Percentiles rank a stretch among this genome's conserved stretches.
phyloP scores from a whole-genome alignment of 2,329 filamentous ascomycete species.

The Moelleriella libera region DNA sequence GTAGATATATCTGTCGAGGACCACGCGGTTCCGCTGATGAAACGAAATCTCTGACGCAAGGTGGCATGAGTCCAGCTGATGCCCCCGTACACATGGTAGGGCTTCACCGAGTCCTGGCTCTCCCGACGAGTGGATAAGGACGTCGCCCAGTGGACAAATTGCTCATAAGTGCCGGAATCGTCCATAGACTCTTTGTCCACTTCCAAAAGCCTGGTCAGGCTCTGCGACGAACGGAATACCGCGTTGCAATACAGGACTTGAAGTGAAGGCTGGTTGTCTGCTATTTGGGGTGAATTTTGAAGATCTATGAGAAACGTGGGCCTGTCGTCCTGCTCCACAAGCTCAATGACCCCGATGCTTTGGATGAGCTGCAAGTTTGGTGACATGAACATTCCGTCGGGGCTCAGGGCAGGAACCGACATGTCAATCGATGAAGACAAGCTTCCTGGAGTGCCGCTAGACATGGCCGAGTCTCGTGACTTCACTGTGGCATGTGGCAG shows the following conservation, averaged over 20 bases:
- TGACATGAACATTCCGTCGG: constrained; percentile 32
- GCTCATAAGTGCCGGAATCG: constrained; percentile 33
- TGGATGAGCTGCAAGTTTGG: constrained; percentile 43
- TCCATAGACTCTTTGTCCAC: constrained; percentile 23
- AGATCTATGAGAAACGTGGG: constrained; percentile 67
- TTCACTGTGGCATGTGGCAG: constrained; percentile 39
- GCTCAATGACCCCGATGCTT: constrained; percentile 53
- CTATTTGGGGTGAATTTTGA: constrained; percentile 39
- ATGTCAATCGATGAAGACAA: constrained; percentile 39
- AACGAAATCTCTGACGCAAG: constrained; percentile 51
- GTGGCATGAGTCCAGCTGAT: constrained; percentile 59
- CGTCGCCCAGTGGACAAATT: constrained; percentile 59
- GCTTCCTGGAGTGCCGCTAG: constrained; percentile 36
- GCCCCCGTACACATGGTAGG: constrained; percentile 46
- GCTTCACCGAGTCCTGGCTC: constrained; percentile 38
- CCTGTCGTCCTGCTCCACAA: constrained; percentile 62
- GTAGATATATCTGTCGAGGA: constrained; percentile 8
- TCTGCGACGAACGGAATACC: constrained; percentile 43
- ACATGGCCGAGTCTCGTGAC: constrained; percentile 29
- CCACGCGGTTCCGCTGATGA: constrained; percentile 44
- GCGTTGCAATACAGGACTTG: constrained; percentile 55
- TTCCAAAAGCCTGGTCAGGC: constrained; percentile 40
- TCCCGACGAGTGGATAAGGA: constrained; percentile 31
- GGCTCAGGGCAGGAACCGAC: constrained; percentile 34
- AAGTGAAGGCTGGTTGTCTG: constrained; percentile 31